Conservation (phyloP, 2,329 filamentous ascomycete species). For the Hypoxylon sp. region DNA sequence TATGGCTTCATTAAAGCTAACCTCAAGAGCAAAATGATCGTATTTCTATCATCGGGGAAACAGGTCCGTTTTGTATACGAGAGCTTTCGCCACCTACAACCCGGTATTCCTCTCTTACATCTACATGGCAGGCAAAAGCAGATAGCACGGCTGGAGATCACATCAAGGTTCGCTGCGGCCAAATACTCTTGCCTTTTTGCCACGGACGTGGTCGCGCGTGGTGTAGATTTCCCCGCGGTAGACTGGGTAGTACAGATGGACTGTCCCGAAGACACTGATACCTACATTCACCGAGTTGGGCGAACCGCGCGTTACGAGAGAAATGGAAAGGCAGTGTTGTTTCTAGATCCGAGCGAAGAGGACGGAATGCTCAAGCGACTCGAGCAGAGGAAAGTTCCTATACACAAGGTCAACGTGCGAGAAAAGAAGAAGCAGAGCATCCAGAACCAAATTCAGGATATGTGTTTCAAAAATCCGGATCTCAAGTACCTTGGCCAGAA, state of each 20-base stretch:
- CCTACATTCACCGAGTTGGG: slow-evolving; percentile 96
- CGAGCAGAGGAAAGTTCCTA: slow-evolving; percentile 89
- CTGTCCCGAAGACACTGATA: slow-evolving; percentile 95
- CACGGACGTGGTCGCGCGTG: slow-evolving; percentile 94
- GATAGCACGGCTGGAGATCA: slow-evolving; percentile 88
- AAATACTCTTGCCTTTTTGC: slow-evolving; percentile 92
- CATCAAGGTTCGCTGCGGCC: slow-evolving; percentile 82
- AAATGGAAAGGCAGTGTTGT: slow-evolving; percentile 88
- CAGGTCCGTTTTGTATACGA: slow-evolving; percentile 98
- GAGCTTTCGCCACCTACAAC: slow-evolving; percentile 91
- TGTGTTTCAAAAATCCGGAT: slow-evolving; percentile 95
- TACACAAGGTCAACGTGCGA: slow-evolving; percentile 88
- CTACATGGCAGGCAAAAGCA: slow-evolving; percentile 96
- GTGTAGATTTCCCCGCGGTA: slow-evolving; percentile 94
- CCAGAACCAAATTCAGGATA: slow-evolving; percentile 87
- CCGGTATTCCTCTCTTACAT: slow-evolving; percentile 92
- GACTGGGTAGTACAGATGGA: slow-evolving; percentile 99
- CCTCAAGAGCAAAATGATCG: slow-evolving; percentile 93
- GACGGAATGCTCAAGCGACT: slow-evolving; percentile 89
- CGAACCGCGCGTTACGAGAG: slow-evolving; percentile 90
- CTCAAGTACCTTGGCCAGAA: slow-evolving; percentile 97
- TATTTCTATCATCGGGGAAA: slow-evolving; percentile 95
- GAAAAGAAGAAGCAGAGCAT: slow-evolving; percentile 92
- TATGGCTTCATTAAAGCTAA: slow-evolving; percentile 94
- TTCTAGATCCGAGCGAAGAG: slow-evolving; percentile 93